Evolutionary conservation across 2,329 filamentous ascomycete genomes (phyloP), one percentile per base, ranked within the genome.

Genomic region (Aspergillus jensenii): DNA sequence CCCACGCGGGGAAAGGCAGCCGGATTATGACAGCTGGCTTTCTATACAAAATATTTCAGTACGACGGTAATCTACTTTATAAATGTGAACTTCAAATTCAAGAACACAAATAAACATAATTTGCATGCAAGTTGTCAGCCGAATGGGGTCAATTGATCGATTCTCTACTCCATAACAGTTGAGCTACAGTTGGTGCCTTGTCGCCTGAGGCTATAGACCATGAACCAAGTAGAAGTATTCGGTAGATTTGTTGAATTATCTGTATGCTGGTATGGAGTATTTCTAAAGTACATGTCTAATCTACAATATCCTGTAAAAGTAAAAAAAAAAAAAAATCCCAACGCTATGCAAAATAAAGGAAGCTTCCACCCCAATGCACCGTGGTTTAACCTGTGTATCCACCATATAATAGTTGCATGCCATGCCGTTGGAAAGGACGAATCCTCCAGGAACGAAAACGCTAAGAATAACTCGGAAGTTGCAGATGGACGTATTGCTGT

Each of bases 91-190:
- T 40, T 9, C 9, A 31, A 31, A 31, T 31, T 31, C 27, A 31
- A 31, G 35, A n/a, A n/a, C 4, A 14, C 35, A 15, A 37, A n/a
- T 37, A 37, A 37, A 17, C 44, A 15, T 14, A 14, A 27, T 14
- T 27, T 27, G 7, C 21, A 23, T 15, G 8, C 17, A 44, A 12
- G 21, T 21, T 14, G 17, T 9, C 15, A 31, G 6, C 25, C n/a
- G 5, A 46, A 27, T 6, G n/a, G 44, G 27, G 8, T 46, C 23
- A 27, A 27, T 46, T 23, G 23, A 15, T 6, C 19, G 2, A 6
- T 17, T 46, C 27, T 31, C 40, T 15, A 7, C 17, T 14, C 44
- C 7, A 67, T 52, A 11, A 63, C 21, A 3, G 66, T 67, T 17
- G 47, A 44, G 37, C 25, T 41, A 17, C n/a, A 17, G 14, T 14